These are phyloP conservation scores for Vitis rupestris DNA, from an alignment of 164 flowering plant species.

Conservation along the genomic window DNA sequence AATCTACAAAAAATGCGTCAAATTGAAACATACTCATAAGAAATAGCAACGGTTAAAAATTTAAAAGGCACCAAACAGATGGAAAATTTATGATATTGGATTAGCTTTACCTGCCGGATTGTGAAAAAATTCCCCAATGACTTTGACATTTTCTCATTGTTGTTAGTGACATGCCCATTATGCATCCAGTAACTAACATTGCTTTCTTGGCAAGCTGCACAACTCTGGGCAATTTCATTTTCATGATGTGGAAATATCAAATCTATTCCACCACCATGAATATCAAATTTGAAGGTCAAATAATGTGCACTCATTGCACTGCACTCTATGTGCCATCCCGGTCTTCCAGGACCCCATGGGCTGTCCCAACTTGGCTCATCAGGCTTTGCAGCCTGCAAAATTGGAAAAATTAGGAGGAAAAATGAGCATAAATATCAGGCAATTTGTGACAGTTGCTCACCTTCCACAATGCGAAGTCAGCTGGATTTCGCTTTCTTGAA, in stretches of 20 bases:
- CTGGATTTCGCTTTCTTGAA: conserved; percentile 72
- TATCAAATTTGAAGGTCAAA: conserved; percentile 68
- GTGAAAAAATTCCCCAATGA: conserved; percentile 91
- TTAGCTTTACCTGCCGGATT: conserved; percentile 61
- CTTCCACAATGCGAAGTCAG: conserved; percentile 98
- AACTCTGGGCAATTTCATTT: conserved; percentile 92
- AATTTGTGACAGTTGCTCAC: conserved; percentile 25
- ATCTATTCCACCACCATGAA: conserved; percentile 97
- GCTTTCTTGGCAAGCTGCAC: conserved; percentile 78
- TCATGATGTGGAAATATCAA: conserved; percentile 96
- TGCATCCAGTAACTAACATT: conserved; percentile 81
- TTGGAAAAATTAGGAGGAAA: not conserved
- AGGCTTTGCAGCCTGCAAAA: conserved; percentile 79
- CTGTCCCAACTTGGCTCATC: conserved; percentile 94
- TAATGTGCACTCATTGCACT: conserved; percentile 98
- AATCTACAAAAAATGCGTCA: conserved; percentile 44
- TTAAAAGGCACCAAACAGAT: not conserved
- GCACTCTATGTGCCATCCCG: conserved; percentile 99
- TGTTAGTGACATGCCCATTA: conserved; percentile 85
- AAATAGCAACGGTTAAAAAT: not conserved
- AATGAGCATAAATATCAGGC: not conserved
- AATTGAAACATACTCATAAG: not conserved
- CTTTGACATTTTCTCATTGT: conserved; percentile 93
- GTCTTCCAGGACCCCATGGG: conserved; percentile 97
- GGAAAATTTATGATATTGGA: not conserved